phyloP scores from a whole-genome alignment of 495 filamentous ascomycete genomes.

The Lophiostoma macrostomum region DNA sequence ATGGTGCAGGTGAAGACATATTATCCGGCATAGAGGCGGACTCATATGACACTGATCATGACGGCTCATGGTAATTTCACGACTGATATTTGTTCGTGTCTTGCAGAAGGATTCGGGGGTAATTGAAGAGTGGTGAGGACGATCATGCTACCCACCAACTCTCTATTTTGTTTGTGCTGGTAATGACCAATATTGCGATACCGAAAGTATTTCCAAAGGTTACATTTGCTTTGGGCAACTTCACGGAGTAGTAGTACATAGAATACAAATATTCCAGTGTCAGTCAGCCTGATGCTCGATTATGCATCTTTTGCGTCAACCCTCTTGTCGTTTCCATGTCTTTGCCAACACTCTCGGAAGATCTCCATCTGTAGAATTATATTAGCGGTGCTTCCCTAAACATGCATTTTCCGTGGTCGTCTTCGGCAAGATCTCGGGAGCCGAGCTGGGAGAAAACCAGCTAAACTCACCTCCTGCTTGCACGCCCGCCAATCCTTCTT shows the following conservation, averaged over 20 bases:
- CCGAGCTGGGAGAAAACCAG: neutral
- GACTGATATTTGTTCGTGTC: too few relatives aligned
- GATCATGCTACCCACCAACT: too few relatives aligned
- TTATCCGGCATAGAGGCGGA: neutral
- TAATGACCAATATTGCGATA: too few relatives aligned
- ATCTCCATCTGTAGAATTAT: constrained; percentile 71
- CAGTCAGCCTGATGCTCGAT: neutral
- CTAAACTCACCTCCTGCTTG: constrained; percentile 72
- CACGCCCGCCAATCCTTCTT: constrained; percentile 96
- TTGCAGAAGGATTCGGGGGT: too few relatives aligned
- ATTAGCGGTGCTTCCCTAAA: neutral
- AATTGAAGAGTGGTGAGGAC: too few relatives aligned
- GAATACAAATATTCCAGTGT: neutral
- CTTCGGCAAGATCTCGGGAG: constrained; percentile 21
- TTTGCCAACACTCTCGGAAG: constrained; percentile 91
- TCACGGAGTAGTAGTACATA: too few relatives aligned
- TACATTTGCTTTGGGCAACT: too few relatives aligned
- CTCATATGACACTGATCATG: too few relatives aligned
- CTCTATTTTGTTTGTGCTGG: too few relatives aligned
- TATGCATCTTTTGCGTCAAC: constrained; percentile 68
- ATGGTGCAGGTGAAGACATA: constrained; percentile 17
- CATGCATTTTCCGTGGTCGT: constrained; percentile 4
- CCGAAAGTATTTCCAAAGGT: too few relatives aligned
- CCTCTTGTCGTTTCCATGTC: constrained; percentile 79
- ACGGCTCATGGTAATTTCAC: too few relatives aligned